Evolutionary conservation across 2,329 filamentous ascomycete genomes (phyloP).

Genomic region (Hypoxylon sp.): DNA sequence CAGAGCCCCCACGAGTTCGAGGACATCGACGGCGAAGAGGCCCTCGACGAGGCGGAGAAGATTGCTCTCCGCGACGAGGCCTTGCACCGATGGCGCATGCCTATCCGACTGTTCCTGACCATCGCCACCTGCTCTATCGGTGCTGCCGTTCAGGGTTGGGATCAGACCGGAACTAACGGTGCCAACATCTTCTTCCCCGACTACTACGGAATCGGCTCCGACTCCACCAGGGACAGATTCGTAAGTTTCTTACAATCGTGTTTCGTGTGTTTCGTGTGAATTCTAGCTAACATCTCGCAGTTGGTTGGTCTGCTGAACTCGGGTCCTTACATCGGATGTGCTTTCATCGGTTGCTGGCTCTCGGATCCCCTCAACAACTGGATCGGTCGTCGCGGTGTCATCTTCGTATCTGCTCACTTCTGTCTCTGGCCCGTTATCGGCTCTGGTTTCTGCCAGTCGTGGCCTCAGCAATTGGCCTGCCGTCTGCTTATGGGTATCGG

Average conservation of each 20-base stretch:
- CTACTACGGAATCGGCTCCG: conserved; percentile 62
- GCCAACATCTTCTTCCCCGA: conserved; percentile 71
- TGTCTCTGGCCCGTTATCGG: conserved; percentile 77
- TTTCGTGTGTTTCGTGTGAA: neutral
- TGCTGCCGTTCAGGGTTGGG: conserved; percentile 77
- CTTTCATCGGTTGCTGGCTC: conserved; percentile 67
- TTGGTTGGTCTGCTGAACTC: conserved; percentile 70
- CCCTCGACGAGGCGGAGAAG: conserved; percentile 70
- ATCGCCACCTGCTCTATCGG: conserved; percentile 76
- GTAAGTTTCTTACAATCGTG: conserved; percentile 47
- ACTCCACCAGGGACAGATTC: conserved; percentile 44
- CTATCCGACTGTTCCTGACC: conserved; percentile 72
- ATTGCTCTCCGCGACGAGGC: conserved; percentile 70
- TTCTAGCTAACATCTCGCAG: conserved; percentile 45
- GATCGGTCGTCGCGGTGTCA: conserved; percentile 73
- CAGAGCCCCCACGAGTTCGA: conserved; percentile 75
- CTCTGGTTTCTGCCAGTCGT: conserved; percentile 77
- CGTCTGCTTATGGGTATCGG: conserved; percentile 81
- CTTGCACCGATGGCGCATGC: conserved; percentile 75
- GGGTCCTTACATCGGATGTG: conserved; percentile 58
- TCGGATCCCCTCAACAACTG: conserved; percentile 71
- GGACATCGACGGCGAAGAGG: conserved; percentile 65
- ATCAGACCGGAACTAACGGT: conserved; percentile 73
- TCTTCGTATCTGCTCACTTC: conserved; percentile 80
- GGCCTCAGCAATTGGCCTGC: conserved; percentile 76